phyloP scores from a whole-genome alignment of 2,329 filamentous ascomycete genomes.

The Chaetomiaceae sp. region DNA sequence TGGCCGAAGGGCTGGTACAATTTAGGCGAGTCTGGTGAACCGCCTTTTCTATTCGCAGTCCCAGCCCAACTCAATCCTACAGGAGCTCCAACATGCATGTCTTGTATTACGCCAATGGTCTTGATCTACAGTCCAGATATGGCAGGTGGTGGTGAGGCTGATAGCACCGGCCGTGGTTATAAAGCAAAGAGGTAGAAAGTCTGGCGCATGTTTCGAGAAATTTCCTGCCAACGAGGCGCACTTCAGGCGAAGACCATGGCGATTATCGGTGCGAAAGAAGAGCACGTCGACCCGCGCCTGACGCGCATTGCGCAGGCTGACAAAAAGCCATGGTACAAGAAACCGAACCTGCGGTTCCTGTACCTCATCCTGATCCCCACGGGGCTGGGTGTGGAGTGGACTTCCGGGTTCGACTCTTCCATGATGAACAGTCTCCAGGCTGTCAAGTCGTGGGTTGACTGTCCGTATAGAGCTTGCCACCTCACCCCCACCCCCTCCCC shows the following conservation, averaged over 20 bases:
- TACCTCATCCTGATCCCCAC: slow-evolving; percentile 40
- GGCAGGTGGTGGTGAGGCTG: not conserved
- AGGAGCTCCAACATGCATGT: not conserved
- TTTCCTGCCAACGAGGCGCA: not conserved
- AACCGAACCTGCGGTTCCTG: slow-evolving; percentile 37
- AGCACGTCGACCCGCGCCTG: slow-evolving; percentile 34
- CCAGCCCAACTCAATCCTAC: not conserved
- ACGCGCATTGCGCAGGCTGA: slow-evolving; percentile 35
- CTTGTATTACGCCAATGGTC: not conserved
- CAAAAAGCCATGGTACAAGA: slow-evolving; percentile 37
- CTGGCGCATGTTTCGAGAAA: not conserved
- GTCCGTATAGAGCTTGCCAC: no score
- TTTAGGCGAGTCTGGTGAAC: no score
- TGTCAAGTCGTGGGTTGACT: slow-evolving; percentile 37
- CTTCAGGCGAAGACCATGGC: slow-evolving; percentile 18
- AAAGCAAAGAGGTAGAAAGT: not conserved
- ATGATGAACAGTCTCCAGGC: slow-evolving; percentile 44
- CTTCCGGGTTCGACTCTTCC: slow-evolving; percentile 40
- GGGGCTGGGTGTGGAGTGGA: slow-evolving; percentile 41
- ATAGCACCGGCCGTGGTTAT: no score
- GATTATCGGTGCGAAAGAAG: slow-evolving; percentile 34
- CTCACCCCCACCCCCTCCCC: no score
- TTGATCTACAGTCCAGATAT: not conserved
- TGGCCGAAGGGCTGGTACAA: not conserved
- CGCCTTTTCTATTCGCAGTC: not conserved